phyloP scores from a whole-genome alignment of 2,329 filamentous ascomycete species.

The Verruconis gallopava region DNA sequence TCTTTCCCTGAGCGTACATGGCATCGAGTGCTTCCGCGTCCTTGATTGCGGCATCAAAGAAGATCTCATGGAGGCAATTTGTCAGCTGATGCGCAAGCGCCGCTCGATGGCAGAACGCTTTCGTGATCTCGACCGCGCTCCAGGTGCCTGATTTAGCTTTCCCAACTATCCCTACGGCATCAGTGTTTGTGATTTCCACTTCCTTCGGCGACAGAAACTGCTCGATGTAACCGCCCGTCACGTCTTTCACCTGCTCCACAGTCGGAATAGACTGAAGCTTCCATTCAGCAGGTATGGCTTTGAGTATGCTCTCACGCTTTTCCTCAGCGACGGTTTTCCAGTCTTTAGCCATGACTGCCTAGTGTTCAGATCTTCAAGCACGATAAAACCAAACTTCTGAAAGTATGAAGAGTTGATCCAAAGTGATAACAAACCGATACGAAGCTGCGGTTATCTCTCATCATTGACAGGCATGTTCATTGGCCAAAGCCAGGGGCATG shows the following conservation, averaged over 20 bases:
- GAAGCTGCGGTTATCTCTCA: too few species aligned
- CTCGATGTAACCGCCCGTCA: conserved; percentile 43
- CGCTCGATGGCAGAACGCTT: conserved; percentile 44
- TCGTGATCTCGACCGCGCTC: conserved; percentile 42
- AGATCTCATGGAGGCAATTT: conserved; percentile 33
- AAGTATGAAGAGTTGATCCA: background rate
- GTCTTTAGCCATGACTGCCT: conserved; percentile 11
- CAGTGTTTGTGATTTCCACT: conserved; percentile 48
- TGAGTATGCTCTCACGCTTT: conserved; percentile 42
- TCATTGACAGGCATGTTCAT: too few species aligned
- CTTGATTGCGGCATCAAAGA: conserved; percentile 33
- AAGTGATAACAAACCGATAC: background rate
- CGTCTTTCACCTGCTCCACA: conserved; percentile 39
- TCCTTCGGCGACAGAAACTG: conserved; percentile 41
- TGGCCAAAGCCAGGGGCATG: too few species aligned
- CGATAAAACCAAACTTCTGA: background rate
- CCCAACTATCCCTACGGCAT: conserved; percentile 42
- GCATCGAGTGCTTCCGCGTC: conserved; percentile 29
- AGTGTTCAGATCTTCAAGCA: background rate
- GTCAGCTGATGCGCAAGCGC: conserved; percentile 38
- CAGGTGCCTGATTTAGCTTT: conserved; percentile 42
- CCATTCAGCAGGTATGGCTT: conserved; percentile 46
- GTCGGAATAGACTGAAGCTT: conserved; percentile 35
- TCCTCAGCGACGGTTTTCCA: conserved; percentile 39
- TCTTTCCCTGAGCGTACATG: background rate